phyloP scores from a whole-genome alignment of 2,329 filamentous ascomycete species.

The Grosmannia clavigera region DNA sequence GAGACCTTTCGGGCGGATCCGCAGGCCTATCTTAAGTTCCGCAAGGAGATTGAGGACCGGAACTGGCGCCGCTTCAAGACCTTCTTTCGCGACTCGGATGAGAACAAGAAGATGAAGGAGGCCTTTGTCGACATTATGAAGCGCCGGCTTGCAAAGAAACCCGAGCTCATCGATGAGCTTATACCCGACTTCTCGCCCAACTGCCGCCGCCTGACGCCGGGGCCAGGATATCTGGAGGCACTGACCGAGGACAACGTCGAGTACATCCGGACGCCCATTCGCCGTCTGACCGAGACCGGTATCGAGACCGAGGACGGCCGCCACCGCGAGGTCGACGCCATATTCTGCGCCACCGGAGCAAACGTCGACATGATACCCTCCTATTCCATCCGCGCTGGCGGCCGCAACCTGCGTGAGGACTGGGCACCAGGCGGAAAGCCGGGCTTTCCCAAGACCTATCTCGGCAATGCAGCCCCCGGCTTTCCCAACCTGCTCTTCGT shows the following conservation, averaged over 20 bases:
- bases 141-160: slow-evolving; percentile 2
- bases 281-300: slow-evolving; percentile 17
- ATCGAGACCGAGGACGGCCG: slow-evolving; percentile 17
- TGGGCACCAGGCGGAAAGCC: slow-evolving; percentile 12
- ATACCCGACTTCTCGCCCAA: slow-evolving; percentile 14
- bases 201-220: slow-evolving; percentile 17
- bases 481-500: slow-evolving; percentile 19
- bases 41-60: neutral
- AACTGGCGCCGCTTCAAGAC: neutral
- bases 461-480: slow-evolving; percentile 16
- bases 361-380: slow-evolving; percentile 12
- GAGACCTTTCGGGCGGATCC: neutral
- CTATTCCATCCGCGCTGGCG: slow-evolving; percentile 13
- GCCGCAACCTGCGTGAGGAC: slow-evolving; percentile 10
- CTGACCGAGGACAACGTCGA: slow-evolving; percentile 18
- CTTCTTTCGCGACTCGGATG: neutral
- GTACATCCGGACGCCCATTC: slow-evolving; percentile 19
- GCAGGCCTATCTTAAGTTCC: slow-evolving; percentile 1
- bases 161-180: slow-evolving; percentile 3
- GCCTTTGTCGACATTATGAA: slow-evolving; percentile 1
- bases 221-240: slow-evolving; percentile 16
- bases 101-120: neutral
- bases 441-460: slow-evolving; percentile 13
- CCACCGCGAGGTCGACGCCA: slow-evolving; percentile 18
- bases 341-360: slow-evolving; percentile 19